A percentile compares a stretch with the other conserved stretches of the same genome.
Conservation (phyloP, 2,329 filamentous ascomycete genomes). For the Penicillium oxalicum region DNA sequence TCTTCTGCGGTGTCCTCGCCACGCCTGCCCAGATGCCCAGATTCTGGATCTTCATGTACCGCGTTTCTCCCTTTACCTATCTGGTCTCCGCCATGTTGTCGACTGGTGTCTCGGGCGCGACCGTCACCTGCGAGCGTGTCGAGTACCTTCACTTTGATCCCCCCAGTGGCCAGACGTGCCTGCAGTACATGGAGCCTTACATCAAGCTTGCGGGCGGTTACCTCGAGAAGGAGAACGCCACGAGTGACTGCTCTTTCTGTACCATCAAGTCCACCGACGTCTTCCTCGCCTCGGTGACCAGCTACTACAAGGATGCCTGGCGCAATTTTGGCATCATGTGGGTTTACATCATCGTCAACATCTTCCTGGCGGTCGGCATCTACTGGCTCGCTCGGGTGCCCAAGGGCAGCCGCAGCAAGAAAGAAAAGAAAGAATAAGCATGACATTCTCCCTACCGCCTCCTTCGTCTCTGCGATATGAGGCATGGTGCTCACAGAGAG, state of each 20-base stretch:
- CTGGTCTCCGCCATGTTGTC: conserved; percentile 43
- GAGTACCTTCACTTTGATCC: conserved; percentile 36
- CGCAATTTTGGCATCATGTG: conserved; percentile 66
- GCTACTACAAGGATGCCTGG: conserved; percentile 51
- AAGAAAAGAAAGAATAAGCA: background rate
- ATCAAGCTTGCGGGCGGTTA: conserved; percentile 35
- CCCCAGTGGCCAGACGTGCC: conserved; percentile 58
- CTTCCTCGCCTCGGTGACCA: conserved; percentile 40
- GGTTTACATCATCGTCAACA: conserved; percentile 61
- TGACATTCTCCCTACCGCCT: background rate
- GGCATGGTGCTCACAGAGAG: no score
- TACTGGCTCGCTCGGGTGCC: conserved; percentile 60
- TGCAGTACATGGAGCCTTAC: conserved; percentile 43
- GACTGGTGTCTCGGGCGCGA: conserved; percentile 31
- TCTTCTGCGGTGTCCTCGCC: conserved; percentile 54
- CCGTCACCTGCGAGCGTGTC: conserved; percentile 25
- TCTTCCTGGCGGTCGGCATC: conserved; percentile 51
- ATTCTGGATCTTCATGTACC: conserved; percentile 78
- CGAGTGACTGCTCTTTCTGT: conserved; percentile 47
- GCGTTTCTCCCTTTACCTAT: conserved; percentile 62
- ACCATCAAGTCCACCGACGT: conserved; percentile 41
- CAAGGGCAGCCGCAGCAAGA: conserved; percentile 28
- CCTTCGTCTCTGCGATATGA: no score
- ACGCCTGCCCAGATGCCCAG: conserved; percentile 53
- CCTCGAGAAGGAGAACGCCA: conserved; percentile 42